Base-by-base conservation (phyloP, 495 filamentous ascomycete genomes). In the Penicillium psychrofluorescens region DNA sequence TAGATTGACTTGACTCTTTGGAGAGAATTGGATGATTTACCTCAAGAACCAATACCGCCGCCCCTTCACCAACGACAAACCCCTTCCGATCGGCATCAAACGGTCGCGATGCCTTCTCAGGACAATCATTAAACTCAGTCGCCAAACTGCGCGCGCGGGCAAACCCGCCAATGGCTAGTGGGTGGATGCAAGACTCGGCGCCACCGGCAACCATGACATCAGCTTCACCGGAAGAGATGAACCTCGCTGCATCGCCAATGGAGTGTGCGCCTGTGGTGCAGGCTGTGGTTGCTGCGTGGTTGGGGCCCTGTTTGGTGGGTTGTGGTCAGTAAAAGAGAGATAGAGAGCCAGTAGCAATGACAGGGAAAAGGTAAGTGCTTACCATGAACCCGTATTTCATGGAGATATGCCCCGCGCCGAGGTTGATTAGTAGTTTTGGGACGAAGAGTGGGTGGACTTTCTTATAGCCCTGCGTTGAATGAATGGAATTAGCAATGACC, bases 181-280 rank as follows among this genome's bases (percentile, higher is more conserved):
- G 92, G 55, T 98, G 90, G 46, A 98, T 95, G 61, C 92, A 98
- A 2, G 91, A 90, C 65, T 98, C 92, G 8, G 89, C 79, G 10
- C 90, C 91, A 28, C 92, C 92, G 31, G 92, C 90, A 10, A 98
- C 68, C 90, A 98, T 96, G 16, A 97, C 81, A 57, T 95, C 78
- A 15, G 91, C 91, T 56, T 96, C 91, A 28, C 88, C 88, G 64
- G 78, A 85, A 27, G 85, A 80, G 51, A 98, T 95, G 56, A 96
- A 89, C 8, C 91, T 81, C 35, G 85, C 79, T 30, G 92, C 92
- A 57, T 98, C 92, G 28, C 90, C 90, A 45, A 98, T 83, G 7
- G 90, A 85, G 70, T 98, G 91, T 7, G 90, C 89, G 3, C 91
- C 90, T 1, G 92, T 96, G 0, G 92, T 95, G 53, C 92, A 98